phyloP scores from a whole-genome alignment of 257 asterid genomes.

The Przewalskia tangutica region DNA sequence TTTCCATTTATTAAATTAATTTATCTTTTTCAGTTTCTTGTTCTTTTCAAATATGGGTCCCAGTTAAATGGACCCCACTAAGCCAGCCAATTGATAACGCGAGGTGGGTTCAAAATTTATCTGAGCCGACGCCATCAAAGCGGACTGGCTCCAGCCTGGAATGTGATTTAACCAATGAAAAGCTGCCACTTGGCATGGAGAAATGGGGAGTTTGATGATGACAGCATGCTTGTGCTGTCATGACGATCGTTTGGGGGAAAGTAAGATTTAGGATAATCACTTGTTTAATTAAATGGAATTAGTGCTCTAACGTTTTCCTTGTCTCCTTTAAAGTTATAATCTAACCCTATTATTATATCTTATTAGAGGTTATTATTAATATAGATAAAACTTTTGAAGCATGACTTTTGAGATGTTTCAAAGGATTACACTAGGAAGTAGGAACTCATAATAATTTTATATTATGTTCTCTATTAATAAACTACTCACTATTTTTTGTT shows the following conservation, averaged over 20 bases:
- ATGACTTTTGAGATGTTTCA: background rate
- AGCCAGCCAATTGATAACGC: background rate
- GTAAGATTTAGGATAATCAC: background rate
- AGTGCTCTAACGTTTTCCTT: background rate
- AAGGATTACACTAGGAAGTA: background rate
- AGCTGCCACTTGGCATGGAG: background rate
- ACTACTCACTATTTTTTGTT: background rate
- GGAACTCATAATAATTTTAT: background rate
- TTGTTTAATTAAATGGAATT: background rate
- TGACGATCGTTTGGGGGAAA: background rate
- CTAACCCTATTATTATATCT: background rate
- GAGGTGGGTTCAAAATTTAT: background rate
- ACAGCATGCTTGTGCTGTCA: constrained; percentile 6
- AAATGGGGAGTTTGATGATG: background rate
- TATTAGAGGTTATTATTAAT: background rate
- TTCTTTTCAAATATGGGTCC: background rate
- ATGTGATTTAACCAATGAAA: background rate
- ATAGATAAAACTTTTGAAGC: background rate
- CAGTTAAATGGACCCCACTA: background rate
- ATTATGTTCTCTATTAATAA: background rate
- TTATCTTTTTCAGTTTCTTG: background rate
- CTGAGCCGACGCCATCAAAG: background rate
- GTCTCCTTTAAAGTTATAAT: background rate
- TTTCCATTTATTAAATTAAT: background rate
- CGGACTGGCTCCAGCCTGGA: background rate